Base-by-base conservation (phyloP, 192 early-diverging fungal species). In the Gonapodya sp. region DNA sequence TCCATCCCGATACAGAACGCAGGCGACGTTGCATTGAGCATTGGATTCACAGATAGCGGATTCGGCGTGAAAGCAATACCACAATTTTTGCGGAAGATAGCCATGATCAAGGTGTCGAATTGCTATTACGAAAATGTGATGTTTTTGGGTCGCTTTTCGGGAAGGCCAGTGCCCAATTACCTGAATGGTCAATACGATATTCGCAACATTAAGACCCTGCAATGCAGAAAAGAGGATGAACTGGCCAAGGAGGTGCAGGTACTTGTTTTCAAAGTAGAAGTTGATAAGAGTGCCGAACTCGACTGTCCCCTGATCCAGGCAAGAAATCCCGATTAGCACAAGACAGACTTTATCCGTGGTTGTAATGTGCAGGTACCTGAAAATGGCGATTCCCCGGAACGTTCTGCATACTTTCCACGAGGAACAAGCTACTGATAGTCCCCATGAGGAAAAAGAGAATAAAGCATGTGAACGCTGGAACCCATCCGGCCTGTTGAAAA, bases 371-470 rank as follows among this genome's bases (percentile, higher is more conserved):
- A 84, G 72, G 18, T 34, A 84, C 78, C 81, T 88, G 86, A 46
- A 90, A 90, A 78, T 88, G 83, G 36, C 84, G 83, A 77, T 90
- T 90, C 78, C 89, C 89, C 0, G 89, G 89, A 73, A 90, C 85
- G 37, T 86, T 87, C 82, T 90, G 89, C 87, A 90, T 90, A 32
- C 86, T 86, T 81, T 90, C 89, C 79, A 90, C 86, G 37, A 89
- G 88, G 79, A 90, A 90, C 33, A 90, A 82, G 2, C 81, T 82
- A 36, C 84, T 84, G 31, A 90, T 81, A 30, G 85, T 82, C 16
- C 86, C 87, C n/a, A 90, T 84, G 34, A 87, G 36, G 2, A 83
- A 78, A 74, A 87, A 89, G 32, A 88, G 36, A 36, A 82, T 1
- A 37, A 85, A 79, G 46, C 80, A 81, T 16, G 81, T 30, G 34